Conservation (phyloP, 2,329 filamentous ascomycete genomes). For the Colletotrichum sp. region DNA sequence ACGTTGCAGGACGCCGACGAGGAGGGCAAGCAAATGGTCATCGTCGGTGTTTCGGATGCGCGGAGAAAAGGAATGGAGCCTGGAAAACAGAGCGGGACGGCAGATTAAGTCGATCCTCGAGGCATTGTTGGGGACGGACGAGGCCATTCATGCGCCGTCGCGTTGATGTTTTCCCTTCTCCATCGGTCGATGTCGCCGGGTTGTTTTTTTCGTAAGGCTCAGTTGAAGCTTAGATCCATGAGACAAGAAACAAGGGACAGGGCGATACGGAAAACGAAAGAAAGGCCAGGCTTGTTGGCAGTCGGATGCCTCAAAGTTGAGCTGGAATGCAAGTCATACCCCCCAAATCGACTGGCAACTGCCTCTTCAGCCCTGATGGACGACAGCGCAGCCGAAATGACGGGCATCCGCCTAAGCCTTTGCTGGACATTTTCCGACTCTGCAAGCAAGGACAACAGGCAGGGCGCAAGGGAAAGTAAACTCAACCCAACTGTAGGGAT, state of each 20-base stretch:
- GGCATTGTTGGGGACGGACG: neutral
- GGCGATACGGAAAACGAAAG: neutral
- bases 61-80: neutral
- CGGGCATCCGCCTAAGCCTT: neutral
- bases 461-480: neutral
- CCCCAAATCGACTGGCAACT: neutral
- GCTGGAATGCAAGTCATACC: neutral
- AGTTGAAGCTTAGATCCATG: neutral
- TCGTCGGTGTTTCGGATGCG: neutral
- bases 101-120: neutral
- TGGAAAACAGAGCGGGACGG: neutral
- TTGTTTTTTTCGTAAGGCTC: conserved; percentile 14
- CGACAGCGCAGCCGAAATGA: neutral
- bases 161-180: neutral
- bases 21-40: neutral
- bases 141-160: neutral
- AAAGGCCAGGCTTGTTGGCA: neutral
- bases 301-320: neutral
- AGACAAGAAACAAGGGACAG: neutral
- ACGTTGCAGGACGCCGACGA: neutral
- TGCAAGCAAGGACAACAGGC: neutral
- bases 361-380: neutral
- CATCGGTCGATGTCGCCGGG: neutral
- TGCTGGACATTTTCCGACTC: neutral
- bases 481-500: neutral